These are phyloP conservation scores for Polygonum aviculare DNA, from an alignment of 148 eudicot genomes.

Conservation along the genomic window DNA sequence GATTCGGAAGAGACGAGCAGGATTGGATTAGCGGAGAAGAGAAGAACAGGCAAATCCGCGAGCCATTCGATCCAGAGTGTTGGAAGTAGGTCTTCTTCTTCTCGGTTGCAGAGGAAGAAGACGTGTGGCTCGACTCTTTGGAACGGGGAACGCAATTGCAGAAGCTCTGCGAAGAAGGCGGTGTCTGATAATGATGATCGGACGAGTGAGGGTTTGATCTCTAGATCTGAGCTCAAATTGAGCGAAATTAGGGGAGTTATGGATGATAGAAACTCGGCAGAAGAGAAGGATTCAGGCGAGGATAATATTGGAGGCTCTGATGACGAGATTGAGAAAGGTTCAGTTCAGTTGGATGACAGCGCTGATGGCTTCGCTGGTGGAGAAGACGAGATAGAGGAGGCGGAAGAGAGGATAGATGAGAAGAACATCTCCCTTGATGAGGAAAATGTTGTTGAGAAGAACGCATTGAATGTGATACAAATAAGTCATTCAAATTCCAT, in stretches of 20 bases:
- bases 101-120: conserved; percentile 20
- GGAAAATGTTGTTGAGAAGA: background rate
- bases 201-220: conserved; percentile 23
- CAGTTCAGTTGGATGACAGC: background rate
- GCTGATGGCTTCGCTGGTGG: too few species aligned
- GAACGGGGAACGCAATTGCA: background rate
- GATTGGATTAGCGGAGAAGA: conserved; percentile 26
- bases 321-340: conserved; percentile 18
- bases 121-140: background rate
- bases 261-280: too few species aligned
- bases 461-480: background rate
- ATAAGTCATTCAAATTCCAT: background rate
- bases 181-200: conserved; percentile 16
- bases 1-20: background rate
- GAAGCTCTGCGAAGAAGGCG: background rate
- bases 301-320: conserved; percentile 13
- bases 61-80: conserved; percentile 27
- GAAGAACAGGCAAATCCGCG: conserved; percentile 45
- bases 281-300: background rate
- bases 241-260: conserved; percentile 9
- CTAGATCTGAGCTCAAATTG: conserved; percentile 18
- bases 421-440: too few species aligned
- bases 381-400: background rate
- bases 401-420: too few species aligned
- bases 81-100: conserved; percentile 29